phyloP scores from a whole-genome alignment of 2,329 filamentous ascomycete species.

The Alternaria metachromatica region DNA sequence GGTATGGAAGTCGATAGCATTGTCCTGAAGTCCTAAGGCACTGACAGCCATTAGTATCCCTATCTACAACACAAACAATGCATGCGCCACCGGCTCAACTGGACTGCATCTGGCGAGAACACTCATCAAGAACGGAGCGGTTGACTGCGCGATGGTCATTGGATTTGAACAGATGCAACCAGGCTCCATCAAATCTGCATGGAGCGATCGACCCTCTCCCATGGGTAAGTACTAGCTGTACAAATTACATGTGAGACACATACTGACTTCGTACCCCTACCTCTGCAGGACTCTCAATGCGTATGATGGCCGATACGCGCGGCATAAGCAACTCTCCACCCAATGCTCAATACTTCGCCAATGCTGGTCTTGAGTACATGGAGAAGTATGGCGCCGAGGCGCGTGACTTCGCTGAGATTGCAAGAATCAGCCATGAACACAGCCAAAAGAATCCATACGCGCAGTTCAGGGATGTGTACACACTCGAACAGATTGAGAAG shows the following conservation, averaged over 20 bases:
- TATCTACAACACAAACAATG: conserved; percentile 98
- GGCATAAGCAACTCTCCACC: conserved; percentile 80
- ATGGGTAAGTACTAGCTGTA: no score
- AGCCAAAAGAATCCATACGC: conserved; percentile 90
- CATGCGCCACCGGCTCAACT: conserved; percentile 91
- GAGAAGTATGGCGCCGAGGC: conserved; percentile 86
- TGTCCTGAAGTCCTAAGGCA: not conserved
- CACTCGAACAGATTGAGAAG: conserved; percentile 78
- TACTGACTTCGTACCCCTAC: no score
- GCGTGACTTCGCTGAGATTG: conserved; percentile 93
- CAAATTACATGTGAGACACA: no score
- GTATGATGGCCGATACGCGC: conserved; percentile 83
- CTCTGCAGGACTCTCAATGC: conserved; percentile 69
- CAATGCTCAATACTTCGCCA: conserved; percentile 92
- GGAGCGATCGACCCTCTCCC: conserved; percentile 81
- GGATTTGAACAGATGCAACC: conserved; percentile 98
- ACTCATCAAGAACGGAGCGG: conserved; percentile 76
- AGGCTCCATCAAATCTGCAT: conserved; percentile 80
- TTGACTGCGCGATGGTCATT: conserved; percentile 87
- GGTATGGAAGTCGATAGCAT: conserved; percentile 17
- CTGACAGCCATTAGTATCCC: conserved; percentile 66
- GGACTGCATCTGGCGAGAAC: conserved; percentile 82
- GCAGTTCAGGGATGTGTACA: conserved; percentile 91
- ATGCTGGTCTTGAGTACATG: conserved; percentile 91
- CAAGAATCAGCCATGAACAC: conserved; percentile 87